phyloP scores from a whole-genome alignment of 331 rosid genomes.

The Acacia concinna region DNA sequence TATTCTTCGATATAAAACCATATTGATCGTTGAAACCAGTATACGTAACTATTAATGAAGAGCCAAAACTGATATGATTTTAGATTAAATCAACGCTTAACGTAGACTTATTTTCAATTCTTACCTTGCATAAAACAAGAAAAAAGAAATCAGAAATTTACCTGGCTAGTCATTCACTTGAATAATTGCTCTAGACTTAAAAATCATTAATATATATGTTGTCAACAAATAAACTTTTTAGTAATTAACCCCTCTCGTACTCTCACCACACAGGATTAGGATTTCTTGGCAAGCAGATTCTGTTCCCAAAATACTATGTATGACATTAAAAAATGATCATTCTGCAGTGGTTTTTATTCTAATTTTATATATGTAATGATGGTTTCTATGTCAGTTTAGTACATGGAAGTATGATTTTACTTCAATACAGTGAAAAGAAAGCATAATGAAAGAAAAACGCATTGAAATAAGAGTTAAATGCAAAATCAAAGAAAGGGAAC shows the following conservation, averaged over 20 bases:
- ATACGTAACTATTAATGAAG: too few species aligned
- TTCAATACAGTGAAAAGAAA: neutral
- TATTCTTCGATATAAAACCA: neutral
- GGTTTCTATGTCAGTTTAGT: neutral
- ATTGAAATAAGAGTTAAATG: neutral
- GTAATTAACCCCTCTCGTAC: too few species aligned
- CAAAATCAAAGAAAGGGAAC: neutral
- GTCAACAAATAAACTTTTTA: too few species aligned
- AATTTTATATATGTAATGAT: neutral
- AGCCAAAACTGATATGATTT: neutral
- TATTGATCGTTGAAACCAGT: too few species aligned
- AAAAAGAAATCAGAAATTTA: neutral
- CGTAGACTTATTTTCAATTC: neutral
- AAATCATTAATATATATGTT: neutral
- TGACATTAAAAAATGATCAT: neutral
- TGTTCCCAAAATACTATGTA: too few species aligned
- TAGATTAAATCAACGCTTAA: neutral
- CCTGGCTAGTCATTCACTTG: neutral
- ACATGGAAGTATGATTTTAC: neutral
- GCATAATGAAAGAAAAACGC: slow-evolving; percentile 42
- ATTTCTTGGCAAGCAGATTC: too few species aligned
- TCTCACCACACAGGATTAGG: too few species aligned
- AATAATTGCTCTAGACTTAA: neutral
- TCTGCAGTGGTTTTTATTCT: neutral
- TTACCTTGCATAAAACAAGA: neutral